Base-by-base conservation (phyloP, 225 moss, liverwort and hornwort species). In the Rhytidiadelphus loreus region DNA sequence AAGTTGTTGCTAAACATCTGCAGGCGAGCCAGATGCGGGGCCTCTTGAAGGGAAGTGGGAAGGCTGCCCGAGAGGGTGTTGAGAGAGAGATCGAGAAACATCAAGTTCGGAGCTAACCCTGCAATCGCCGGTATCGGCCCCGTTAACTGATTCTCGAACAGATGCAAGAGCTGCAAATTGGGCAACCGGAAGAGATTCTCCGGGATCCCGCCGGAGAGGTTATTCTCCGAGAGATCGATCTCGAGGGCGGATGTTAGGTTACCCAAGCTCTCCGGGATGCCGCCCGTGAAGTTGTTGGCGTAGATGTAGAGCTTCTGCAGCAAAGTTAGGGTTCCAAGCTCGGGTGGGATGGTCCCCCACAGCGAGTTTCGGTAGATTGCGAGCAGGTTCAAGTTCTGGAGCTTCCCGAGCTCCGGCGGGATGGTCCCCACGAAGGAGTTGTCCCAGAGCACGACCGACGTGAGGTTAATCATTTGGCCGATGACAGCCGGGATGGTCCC, bases 211-310 rank as follows among this genome's bases (percentile, higher is more conserved):
- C 93, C 95, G 2, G 81, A 89, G 18, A 95, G 80, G 35, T 53
- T 21, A 60, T 95, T 95, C 91, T 93, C 92, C 17, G 95, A 95
- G 13, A 95, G 89, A 35, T 95, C 95, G 43, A 95, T 92, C 90
- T 93, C 95, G 11, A 69, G 12, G 15, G 63, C 92, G 24, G 89
- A 32, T 5, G 92, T 91, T 81, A 93, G 91, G 78, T 93, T 93
- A 13, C 93, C 93, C 18, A 95, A 82, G 23, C 88, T 91, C 13
- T 73, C 91, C 41, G 95, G 95, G n/a, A 95, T 93, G 50, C 21
- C 8, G 5, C 95, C 95, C 57, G 61, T 58, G 46, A 95, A 71
- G 43, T 74, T 70, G 64, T 95, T 95, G 19, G 87, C 88, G 58
- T 93, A 95, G 29, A 93, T 72, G 81, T 95, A 92, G 8, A 95